Conservation (phyloP, 2,329 filamentous ascomycete genomes). For the Zalaria obscura region DNA sequence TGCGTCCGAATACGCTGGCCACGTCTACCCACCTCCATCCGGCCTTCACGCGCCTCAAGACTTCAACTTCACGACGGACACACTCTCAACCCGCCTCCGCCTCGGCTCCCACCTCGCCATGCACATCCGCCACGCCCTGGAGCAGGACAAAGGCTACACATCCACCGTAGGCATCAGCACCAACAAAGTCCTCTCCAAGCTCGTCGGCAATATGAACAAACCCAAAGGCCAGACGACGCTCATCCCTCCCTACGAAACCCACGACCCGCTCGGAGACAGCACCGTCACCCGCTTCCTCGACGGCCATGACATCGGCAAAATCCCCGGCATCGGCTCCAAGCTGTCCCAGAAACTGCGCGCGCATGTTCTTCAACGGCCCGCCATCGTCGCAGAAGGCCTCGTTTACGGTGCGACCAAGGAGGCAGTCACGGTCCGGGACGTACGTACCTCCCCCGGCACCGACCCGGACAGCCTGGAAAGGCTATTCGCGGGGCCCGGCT, state of each 20-base stretch:
- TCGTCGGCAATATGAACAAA: slow-evolving; percentile 74
- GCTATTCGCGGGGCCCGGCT: slow-evolving; percentile 55
- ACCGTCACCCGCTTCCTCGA: slow-evolving; percentile 61
- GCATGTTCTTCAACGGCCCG: slow-evolving; percentile 37
- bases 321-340: slow-evolving; percentile 78
- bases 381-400: slow-evolving; percentile 28
- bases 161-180: slow-evolving; percentile 79
- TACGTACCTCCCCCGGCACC: slow-evolving; percentile 50
- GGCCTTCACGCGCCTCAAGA: background rate
- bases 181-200: slow-evolving; percentile 73
- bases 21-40: slow-evolving; percentile 35
- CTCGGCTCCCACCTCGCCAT: slow-evolving; percentile 71
- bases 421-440: slow-evolving; percentile 48
- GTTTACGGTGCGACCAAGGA: slow-evolving; percentile 38
- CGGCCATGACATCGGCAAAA: slow-evolving; percentile 56
- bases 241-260: slow-evolving; percentile 44
- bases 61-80: slow-evolving; percentile 5
- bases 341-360: slow-evolving; percentile 54
- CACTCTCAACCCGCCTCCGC: slow-evolving; percentile 42
- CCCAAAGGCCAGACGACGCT: slow-evolving; percentile 78
- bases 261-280: slow-evolving; percentile 16
- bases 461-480: slow-evolving; percentile 50
- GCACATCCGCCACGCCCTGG: slow-evolving; percentile 57
- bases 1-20: slow-evolving; percentile 52
- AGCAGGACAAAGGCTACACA: slow-evolving; percentile 68